Evolutionary conservation across 768 basidiomycete genomes (phyloP).

Genomic region (Agaricus sinodeliciosus): DNA sequence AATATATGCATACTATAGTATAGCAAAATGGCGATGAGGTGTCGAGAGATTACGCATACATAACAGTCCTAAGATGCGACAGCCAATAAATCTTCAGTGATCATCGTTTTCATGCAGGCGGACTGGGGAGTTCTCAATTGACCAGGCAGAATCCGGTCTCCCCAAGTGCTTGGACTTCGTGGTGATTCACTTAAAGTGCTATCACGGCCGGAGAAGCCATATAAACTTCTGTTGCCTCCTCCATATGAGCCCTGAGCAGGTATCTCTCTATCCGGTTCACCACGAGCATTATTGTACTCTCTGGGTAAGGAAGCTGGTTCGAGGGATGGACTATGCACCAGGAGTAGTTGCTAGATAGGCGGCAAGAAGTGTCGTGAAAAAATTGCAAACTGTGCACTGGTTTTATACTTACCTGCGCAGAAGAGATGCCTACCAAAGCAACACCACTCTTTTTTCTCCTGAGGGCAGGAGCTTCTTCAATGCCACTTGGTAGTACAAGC

Average conservation of each 20-base stretch:
- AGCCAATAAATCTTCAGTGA: background rate
- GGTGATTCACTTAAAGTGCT: slow-evolving; percentile 13
- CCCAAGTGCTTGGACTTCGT: slow-evolving; percentile 16
- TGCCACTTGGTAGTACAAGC: slow-evolving; percentile 43
- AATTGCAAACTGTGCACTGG: background rate
- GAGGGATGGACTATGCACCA: slow-evolving; percentile 60
- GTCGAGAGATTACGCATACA: background rate
- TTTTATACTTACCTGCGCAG: slow-evolving; percentile 52
- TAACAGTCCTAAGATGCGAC: background rate
- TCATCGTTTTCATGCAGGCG: background rate
- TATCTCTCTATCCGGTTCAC: slow-evolving; percentile 27
- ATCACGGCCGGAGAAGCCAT: slow-evolving; percentile 33
- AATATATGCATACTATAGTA: background rate
- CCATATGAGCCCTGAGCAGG: slow-evolving; percentile 23
- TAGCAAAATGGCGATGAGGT: background rate
- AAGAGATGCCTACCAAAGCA: slow-evolving; percentile 64
- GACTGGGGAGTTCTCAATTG: slow-evolving; percentile 14
- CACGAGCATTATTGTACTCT: slow-evolving; percentile 18
- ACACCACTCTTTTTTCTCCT: slow-evolving; percentile 49
- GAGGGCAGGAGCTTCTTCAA: slow-evolving; percentile 37
- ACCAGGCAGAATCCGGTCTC: slow-evolving; percentile 19
- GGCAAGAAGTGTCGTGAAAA: background rate
- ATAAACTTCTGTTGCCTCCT: slow-evolving; percentile 31
- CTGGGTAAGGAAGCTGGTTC: slow-evolving; percentile 25
- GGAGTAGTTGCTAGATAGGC: slow-evolving; percentile 47